Percentiles rank a stretch among this genome's conserved stretches.
phyloP scores from a whole-genome alignment of 768 basidiomycete genomes.

The Pleurotus tuber-regium region DNA sequence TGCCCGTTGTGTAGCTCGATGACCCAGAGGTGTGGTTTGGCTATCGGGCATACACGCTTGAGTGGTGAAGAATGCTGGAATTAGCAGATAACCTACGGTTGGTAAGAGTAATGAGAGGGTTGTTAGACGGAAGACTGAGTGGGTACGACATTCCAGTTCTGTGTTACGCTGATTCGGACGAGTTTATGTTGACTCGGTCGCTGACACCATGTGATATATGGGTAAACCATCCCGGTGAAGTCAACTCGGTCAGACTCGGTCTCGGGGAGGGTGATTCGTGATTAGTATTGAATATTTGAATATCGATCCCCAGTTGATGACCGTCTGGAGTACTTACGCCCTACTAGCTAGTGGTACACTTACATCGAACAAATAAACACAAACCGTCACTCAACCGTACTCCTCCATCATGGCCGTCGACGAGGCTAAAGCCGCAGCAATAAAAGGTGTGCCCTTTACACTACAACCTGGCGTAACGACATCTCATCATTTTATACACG shows the following conservation, averaged over 20 bases:
- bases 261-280: too few species aligned
- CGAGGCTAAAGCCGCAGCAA: slow-evolving; percentile 42
- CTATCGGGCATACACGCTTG: slow-evolving; percentile 29
- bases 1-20: slow-evolving; percentile 79
- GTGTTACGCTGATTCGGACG: too few species aligned
- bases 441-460: slow-evolving; percentile 38
- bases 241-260: too few species aligned
- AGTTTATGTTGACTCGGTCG: too few species aligned
- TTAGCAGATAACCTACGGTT: slow-evolving; percentile 45
- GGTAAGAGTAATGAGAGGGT: slow-evolving; percentile 64
- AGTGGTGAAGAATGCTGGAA: not conserved
- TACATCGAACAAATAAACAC: slow-evolving; percentile 1
- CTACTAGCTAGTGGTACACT: too few species aligned
- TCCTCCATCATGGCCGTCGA: slow-evolving; percentile 36
- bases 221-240: too few species aligned
- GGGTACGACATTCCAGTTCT: slow-evolving; percentile 53
- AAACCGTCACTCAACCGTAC: slow-evolving; percentile 4
- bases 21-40: slow-evolving; percentile 63
- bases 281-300: too few species aligned
- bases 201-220: too few species aligned
- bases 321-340: too few species aligned
- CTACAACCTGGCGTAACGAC: not conserved
- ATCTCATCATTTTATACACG: too few species aligned
- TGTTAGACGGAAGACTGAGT: slow-evolving; percentile 43
- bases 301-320: too few species aligned